phyloP scores from a whole-genome alignment of 2,329 filamentous ascomycete genomes.

The Aspergillus nomiae region DNA sequence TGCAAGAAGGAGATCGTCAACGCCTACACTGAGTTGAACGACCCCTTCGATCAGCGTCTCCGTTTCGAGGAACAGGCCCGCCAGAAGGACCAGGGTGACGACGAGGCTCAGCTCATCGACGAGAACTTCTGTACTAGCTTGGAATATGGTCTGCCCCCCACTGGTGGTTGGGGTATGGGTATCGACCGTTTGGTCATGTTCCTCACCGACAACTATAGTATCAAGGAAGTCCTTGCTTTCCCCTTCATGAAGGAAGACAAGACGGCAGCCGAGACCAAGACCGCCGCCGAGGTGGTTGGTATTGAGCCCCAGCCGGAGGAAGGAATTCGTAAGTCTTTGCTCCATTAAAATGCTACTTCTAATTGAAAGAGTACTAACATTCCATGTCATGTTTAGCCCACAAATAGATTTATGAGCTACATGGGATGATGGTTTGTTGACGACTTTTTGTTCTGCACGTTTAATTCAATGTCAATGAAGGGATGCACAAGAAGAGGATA shows the following conservation, averaged over 20 bases:
- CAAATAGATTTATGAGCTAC: conserved; percentile 30
- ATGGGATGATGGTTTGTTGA: conserved; percentile 16
- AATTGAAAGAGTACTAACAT: conserved; percentile 22
- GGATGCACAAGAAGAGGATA: conserved; percentile 22
- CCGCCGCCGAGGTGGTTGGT: conserved; percentile 65
- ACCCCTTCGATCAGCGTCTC: conserved; percentile 90
- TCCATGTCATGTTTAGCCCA: conserved; percentile 27
- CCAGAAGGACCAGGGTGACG: conserved; percentile 95
- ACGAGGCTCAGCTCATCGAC: conserved; percentile 93
- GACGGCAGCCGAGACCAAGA: conserved; percentile 47
- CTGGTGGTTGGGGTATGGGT: conserved; percentile 94
- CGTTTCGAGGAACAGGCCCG: conserved; percentile 92
- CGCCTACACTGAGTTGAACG: conserved; percentile 96
- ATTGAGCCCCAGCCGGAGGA: conserved; percentile 62
- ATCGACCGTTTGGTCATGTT: conserved; percentile 95
- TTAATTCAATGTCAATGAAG: conserved; percentile 25
- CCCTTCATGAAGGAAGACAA: conserved; percentile 95
- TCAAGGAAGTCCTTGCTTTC: conserved; percentile 95
- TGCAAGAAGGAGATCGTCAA: conserved; percentile 97
- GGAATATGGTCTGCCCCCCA: conserved; percentile 89
- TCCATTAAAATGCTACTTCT: conserved; percentile 7
- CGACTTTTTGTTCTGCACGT: conserved; percentile 24
- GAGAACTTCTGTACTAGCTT: conserved; percentile 92
- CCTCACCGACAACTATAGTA: conserved; percentile 91
- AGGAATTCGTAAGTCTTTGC: conserved; percentile 53